These are phyloP conservation scores for Saccharomycopsis lassenensis DNA, from an alignment of 805 yeast genomes.

Conservation along the genomic window DNA sequence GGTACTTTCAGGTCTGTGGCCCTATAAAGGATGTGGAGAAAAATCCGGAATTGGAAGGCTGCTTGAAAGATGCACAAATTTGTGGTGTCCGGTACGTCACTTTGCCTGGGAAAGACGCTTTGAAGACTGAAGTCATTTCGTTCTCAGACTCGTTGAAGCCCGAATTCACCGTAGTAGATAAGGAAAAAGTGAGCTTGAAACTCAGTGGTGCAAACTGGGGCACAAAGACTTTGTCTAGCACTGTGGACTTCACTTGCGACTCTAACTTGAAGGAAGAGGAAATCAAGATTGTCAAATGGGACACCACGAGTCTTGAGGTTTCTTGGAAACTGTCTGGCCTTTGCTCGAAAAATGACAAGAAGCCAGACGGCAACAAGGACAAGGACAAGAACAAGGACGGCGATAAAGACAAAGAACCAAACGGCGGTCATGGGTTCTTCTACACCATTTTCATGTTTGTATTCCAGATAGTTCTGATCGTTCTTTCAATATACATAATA, in stretches of 20 bases:
- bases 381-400: conserved; percentile 23
- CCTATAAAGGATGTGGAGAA: conserved; percentile 29
- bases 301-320: conserved; percentile 21
- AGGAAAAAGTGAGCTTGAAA: conserved; percentile 25
- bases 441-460: conserved; percentile 72
- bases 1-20: conserved; percentile 69
- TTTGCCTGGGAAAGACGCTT: conserved; percentile 34
- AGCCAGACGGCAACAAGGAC: conserved; percentile 20
- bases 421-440: conserved; percentile 48
- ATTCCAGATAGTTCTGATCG: conserved; percentile 57
- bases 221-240: conserved; percentile 35
- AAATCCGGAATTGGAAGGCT: conserved; percentile 30
- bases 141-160: conserved; percentile 34
- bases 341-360: conserved; percentile 26
- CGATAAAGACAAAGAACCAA: conserved; percentile 23
- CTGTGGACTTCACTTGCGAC: conserved; percentile 38
- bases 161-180: conserved; percentile 20
- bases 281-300: conserved; percentile 18
- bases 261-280: conserved; percentile 26
- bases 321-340: conserved; percentile 33
- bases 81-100: conserved; percentile 62
- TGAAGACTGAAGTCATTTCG: conserved; percentile 53
- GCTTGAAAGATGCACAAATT: conserved; percentile 62
- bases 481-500: conserved; percentile 59
- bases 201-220: conserved; percentile 67